Base-by-base conservation (phyloP, 2,329 filamentous ascomycete genomes). In the Trichoderma citrinoviride region DNA sequence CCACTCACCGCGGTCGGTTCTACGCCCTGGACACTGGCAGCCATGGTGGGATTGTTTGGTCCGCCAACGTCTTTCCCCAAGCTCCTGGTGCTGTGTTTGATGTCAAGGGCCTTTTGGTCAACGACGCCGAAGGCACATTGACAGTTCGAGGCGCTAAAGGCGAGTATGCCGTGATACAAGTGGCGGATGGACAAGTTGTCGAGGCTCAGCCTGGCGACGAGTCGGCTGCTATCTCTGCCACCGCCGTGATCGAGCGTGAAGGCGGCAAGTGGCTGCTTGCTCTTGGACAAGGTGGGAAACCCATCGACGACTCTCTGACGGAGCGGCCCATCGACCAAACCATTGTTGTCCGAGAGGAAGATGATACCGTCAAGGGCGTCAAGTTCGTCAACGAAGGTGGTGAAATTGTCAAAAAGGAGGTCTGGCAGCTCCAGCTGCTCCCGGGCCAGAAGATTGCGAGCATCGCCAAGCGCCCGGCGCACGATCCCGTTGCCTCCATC, bases 401-500 rank as follows among this genome's bases (percentile, higher is more conserved):
- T 21, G 74, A 77, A 61, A 75, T 80, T 6, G 72, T 76, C 21
- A 78, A 81, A 67, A 71, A 85, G 68, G 76, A 83, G 75, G 72
- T 84, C 0, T 99, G 95, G 95, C 86, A 84, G 33, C 93, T 98
- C 71, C 77, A 84, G 25, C 85, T 91, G 8, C 82, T 86, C 0
- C 72, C 81, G 1, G 87, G 86, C 12, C 86, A 96, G 74, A 86
- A 82, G 65, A 87, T 98, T 61, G 80, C 89, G 7, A 80, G 84
- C 50, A 82, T 95, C 44, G 88, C 88, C 2, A 83, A 88, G 19
- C 85, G 89, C 54, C 88, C 92, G 10, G 74, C 84, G 2, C 90
- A 94, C 68, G 93, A 99, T 71, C 92, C 92, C 0, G 88, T 98
- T 54, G 94, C 95, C 3, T 98, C 95, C 0, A 97, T 99, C 70